A percentile compares a stretch with the other conserved stretches of the same genome.
phyloP scores from a whole-genome alignment of 2,329 filamentous ascomycete species.

The Aschersonia sp. region DNA sequence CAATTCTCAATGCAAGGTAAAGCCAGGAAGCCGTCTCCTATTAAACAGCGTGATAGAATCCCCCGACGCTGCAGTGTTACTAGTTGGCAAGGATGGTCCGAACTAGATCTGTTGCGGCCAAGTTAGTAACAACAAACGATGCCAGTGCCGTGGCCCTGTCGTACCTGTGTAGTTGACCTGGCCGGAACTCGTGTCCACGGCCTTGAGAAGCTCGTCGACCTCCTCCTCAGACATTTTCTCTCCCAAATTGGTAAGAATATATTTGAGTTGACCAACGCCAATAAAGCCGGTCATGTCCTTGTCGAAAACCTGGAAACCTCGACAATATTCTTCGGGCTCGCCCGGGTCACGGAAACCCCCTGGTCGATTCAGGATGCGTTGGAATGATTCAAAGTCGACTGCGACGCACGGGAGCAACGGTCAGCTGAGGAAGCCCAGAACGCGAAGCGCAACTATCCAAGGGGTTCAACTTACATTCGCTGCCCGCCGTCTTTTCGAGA shows the following conservation, averaged over 20 bases:
- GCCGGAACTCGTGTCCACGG: slow-evolving; percentile 86
- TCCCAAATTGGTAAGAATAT: slow-evolving; percentile 92
- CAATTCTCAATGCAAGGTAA: slow-evolving; percentile 2
- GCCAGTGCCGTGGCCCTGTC: slow-evolving; percentile 12
- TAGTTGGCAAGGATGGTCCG: slow-evolving; percentile 79
- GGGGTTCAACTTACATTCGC: slow-evolving; percentile 60
- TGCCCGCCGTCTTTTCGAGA: slow-evolving; percentile 76
- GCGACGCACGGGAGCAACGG: background rate
- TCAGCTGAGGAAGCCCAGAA: background rate
- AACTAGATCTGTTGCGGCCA: slow-evolving; percentile 50
- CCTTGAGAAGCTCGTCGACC: slow-evolving; percentile 97
- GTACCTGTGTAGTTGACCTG: slow-evolving; percentile 95
- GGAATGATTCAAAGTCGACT: slow-evolving; percentile 98
- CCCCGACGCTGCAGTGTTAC: slow-evolving; percentile 1
- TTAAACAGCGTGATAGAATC: slow-evolving; percentile 5
- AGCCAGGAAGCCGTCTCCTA: background rate
- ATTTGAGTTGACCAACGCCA: slow-evolving; percentile 92
- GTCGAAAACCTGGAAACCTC: slow-evolving; percentile 98
- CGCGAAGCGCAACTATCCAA: background rate
- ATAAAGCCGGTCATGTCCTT: slow-evolving; percentile 98
- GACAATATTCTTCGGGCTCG: slow-evolving; percentile 95
- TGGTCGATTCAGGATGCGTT: slow-evolving; percentile 90
- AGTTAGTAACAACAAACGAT: background rate
- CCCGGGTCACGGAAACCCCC: slow-evolving; percentile 97
- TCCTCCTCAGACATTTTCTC: slow-evolving; percentile 99